A percentile compares a stretch with the other conserved stretches of the same genome.
These are phyloP conservation scores for Fraxinus latifolia DNA, from an alignment of 305 asterid species.

Conservation along the genomic window DNA sequence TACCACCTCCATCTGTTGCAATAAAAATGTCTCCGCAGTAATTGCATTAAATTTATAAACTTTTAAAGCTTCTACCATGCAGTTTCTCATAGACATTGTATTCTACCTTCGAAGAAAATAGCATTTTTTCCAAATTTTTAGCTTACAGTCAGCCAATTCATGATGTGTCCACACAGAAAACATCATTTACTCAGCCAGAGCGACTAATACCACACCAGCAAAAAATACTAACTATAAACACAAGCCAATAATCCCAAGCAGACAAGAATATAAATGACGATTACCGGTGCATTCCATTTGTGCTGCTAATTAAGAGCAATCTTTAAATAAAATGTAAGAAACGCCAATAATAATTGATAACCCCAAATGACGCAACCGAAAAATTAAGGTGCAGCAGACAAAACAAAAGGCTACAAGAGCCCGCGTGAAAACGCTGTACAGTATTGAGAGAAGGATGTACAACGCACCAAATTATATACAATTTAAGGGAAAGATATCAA, in stretches of 20 bases:
- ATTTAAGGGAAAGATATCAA: not conserved
- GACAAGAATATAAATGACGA: not conserved
- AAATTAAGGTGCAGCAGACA: not conserved
- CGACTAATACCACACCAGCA: not conserved
- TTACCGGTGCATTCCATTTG: not conserved
- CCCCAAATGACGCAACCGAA: not conserved
- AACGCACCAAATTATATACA: not conserved
- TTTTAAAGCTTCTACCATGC: not conserved
- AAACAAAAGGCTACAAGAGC: not conserved
- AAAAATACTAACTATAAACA: not conserved
- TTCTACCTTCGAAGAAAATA: not conserved
- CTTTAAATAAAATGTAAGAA: not conserved
- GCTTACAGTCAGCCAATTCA: not conserved
- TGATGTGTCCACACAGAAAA: not conserved
- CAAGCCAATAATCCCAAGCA: not conserved
- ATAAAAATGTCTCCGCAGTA: not conserved
- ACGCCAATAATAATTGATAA: not conserved
- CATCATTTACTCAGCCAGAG: not conserved
- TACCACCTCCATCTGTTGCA: not conserved
- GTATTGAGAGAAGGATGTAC: not conserved
- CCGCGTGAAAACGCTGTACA: not conserved
- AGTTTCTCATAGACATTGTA: not conserved
- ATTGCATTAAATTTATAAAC: not conserved
- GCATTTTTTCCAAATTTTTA: not conserved
- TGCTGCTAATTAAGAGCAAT: not conserved